A percentile compares a stretch with the other conserved stretches of the same genome.
These are phyloP conservation scores for Verticillium tricorpus DNA, from an alignment of 2,329 filamentous ascomycete species.

Conservation along the genomic window DNA sequence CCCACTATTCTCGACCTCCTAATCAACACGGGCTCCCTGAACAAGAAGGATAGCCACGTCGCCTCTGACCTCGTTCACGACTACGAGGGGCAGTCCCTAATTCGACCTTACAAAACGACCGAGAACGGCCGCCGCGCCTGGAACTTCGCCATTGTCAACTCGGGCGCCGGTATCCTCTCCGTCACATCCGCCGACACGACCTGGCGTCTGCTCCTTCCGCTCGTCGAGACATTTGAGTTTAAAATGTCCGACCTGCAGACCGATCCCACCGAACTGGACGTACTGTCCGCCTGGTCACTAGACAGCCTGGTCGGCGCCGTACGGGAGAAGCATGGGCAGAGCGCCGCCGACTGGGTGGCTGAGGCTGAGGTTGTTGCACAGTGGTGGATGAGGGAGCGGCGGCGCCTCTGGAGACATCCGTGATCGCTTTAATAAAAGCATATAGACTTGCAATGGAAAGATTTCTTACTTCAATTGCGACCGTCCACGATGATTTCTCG, in stretches of 20 bases:
- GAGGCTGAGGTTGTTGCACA: constrained; percentile 15
- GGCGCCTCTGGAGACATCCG: neutral
- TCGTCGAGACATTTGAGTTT: constrained; percentile 14
- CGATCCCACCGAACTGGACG: constrained; percentile 10
- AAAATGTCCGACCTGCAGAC: constrained; percentile 12
- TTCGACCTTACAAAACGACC: constrained; percentile 30
- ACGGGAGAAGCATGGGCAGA: constrained; percentile 5
- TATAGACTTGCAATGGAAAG: neutral
- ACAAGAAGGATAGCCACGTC: constrained; percentile 21
- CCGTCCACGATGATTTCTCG: too few relatives aligned
- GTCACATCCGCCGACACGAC: constrained; percentile 13
- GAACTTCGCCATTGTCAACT: constrained; percentile 51
- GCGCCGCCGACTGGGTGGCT: constrained; percentile 13
- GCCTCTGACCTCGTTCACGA: constrained; percentile 34
- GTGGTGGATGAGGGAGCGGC: constrained; percentile 15
- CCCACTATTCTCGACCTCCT: constrained; percentile 41
- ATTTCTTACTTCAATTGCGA: neutral
- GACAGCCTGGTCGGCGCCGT: constrained; percentile 8
- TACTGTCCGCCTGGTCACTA: constrained; percentile 10
- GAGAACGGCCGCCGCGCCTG: constrained; percentile 30
- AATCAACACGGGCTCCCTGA: constrained; percentile 31
- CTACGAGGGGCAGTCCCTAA: constrained; percentile 42
- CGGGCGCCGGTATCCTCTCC: constrained; percentile 15
- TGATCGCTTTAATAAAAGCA: neutral
- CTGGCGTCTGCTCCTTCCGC: constrained; percentile 15